Evolutionary conservation across 495 filamentous ascomycete species (phyloP), one percentile per base, ranked within the genome.

Genomic region (Penicillium verhagenii): DNA sequence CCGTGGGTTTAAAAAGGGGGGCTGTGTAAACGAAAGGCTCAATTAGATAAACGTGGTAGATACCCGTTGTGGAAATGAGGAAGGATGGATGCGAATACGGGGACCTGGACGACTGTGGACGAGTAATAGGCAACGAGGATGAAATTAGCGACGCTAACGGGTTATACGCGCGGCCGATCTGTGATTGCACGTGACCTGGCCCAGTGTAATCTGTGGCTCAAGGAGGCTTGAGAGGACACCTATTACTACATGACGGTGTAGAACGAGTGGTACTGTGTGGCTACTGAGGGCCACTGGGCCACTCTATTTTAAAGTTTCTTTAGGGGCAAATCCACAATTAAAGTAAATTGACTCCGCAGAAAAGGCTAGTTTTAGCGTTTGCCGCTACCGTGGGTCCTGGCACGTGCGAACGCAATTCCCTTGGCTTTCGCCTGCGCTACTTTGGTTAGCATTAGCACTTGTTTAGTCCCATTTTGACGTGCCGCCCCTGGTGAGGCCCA

Each of bases 1-100:
- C 47, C 37, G 51, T 43, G 31, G 42, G 47, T 49, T n/a, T 43
- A 28, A 47, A 28, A 53, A 45, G 21, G 48, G 52, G 57, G 57
- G 57, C 57, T 50, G 47, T 56, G 57, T 40, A 47, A 6, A 35
- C 14, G 13, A 35, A 14, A n/a, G 33, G 33, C 13, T 35, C 13
- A n/a, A 16, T 6, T 16, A 13, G 33, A 35, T 35, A 16, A 35
- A 35, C 33, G 13, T 35, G 33, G 33, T 13, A 35, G 33, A 35
- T 35, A 35, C 33, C 33, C 33, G 33, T 35, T 35, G 33, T 35
- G 33, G 33, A n/a, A 35, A 35, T n/a, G 33, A 35, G 14, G 33
- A 35, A 35, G 14, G 14, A 5, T 6, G n/a, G 7, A n/a, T 35
- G 33, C 33, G 33, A 35, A 35, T 35, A 35, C 33, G 33, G 28